Conservation (phyloP, 2,329 filamentous ascomycete species). For the Venturia carpophila region DNA sequence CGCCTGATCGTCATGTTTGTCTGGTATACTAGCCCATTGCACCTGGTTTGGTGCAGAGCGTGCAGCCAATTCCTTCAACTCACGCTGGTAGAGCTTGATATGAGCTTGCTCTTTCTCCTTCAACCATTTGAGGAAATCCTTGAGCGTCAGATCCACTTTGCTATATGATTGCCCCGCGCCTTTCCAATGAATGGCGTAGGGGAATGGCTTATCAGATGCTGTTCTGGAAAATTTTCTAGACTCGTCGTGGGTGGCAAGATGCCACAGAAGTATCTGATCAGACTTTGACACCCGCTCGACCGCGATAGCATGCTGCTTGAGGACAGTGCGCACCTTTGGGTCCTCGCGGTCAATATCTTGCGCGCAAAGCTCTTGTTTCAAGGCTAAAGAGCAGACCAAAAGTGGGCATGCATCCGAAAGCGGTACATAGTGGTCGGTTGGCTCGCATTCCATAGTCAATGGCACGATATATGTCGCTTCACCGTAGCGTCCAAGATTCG, state of each 20-base stretch:
- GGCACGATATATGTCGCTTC: not conserved
- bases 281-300: not conserved
- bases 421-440: not conserved
- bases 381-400: not conserved
- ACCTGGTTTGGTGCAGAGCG: not conserved
- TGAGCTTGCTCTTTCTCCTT: conserved; percentile 2
- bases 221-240: not conserved
- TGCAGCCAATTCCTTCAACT: not conserved
- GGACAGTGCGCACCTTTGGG: not conserved
- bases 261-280: conserved; percentile 4
- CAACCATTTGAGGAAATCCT: not conserved
- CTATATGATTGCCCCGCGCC: not conserved
- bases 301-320: not conserved
- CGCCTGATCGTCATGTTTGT: not conserved
- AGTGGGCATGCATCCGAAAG: conserved; percentile 7
- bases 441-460: not conserved
- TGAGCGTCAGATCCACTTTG: not conserved
- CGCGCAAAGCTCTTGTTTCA: not conserved
- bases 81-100: not conserved
- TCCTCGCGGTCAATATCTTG: not conserved
- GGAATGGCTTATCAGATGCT: not conserved
- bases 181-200: not conserved
- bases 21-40: not conserved
- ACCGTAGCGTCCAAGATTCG: not conserved
- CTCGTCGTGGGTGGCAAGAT: not conserved